Base-by-base conservation (phyloP, 148 eudicot genomes). In the Rheum nobile region DNA sequence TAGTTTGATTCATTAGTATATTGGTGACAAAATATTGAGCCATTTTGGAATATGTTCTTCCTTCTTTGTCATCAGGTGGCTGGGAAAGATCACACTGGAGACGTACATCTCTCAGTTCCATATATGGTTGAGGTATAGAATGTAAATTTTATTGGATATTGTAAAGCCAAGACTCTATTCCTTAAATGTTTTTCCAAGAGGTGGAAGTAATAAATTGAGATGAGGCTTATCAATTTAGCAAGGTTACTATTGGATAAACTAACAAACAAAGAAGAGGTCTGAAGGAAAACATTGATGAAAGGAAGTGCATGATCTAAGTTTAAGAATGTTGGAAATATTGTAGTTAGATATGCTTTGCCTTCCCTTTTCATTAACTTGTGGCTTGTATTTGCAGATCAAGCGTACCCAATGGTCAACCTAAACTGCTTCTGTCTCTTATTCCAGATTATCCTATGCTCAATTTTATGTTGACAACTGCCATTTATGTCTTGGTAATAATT, bases 91-190 rank as follows among this genome's bases (percentile, higher is more conserved):
- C 74, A 95, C 99, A 46, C 78, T 95, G 87, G 99, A 95, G 86
- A 95, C 99, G 5, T 95, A 95, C 78, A 95, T 95, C 76, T 91
- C 97, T 69, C 99, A 95, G 83, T 95, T 95, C 75, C 98, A 95
- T 77, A 95, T 95, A 77, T 91, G 97, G 98, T 82, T 95, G 83
- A 91, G 98, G 98, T 91, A 79, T 48, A 76, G 76, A 21, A 71
- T 11, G 12, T 4, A 7, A 1, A 11, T 2, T 4, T 46, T 43
- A 24, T 71, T 38, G 17, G 3, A 71, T 71, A 31, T 32, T 31
- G 16, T 31, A 32, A 14, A 16, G 38, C 3, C 69, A 4, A 61
- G 31, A 22, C n/a, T 31, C n/a, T 32, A 14, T 7, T 16, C 21
- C 19, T 28, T 6, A 29, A 13, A 21, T 55, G 11, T 1, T 24